Conservation (phyloP, 2,329 filamentous ascomycete species). For the Allantophomopsis cytisporea region DNA sequence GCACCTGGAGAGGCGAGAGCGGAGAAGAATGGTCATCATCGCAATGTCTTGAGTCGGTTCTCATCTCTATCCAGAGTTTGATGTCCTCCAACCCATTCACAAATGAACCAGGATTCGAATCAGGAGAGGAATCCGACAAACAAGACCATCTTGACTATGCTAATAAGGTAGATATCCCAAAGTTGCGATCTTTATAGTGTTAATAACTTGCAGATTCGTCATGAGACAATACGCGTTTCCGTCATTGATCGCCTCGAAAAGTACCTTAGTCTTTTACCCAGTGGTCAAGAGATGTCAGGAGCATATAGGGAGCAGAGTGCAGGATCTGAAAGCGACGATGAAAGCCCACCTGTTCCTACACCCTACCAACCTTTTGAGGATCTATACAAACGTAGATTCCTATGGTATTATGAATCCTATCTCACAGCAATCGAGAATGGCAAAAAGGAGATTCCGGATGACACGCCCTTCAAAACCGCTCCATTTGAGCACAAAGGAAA, state of each 20-base stretch:
- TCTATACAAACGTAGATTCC: conserved; percentile 76
- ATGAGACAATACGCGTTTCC: conserved; percentile 78
- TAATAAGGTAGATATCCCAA: conserved; percentile 45
- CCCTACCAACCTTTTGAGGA: conserved; percentile 82
- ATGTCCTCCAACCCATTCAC: conserved; percentile 92
- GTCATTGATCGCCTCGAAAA: conserved; percentile 77
- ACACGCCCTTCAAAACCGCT: conserved; percentile 61
- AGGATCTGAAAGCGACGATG: too few species aligned
- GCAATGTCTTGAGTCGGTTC: conserved; percentile 84
- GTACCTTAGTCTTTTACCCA: conserved; percentile 34
- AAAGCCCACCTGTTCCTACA: too few species aligned
- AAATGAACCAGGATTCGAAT: conserved; percentile 90
- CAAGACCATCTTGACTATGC: conserved; percentile 63
- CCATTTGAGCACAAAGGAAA: conserved; percentile 74
- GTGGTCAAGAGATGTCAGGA: too few species aligned
- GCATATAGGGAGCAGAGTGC: too few species aligned
- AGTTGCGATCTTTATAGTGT: background rate
- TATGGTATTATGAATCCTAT: conserved; percentile 95
- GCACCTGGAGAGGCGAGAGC: conserved; percentile 83
- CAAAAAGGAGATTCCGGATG: conserved; percentile 46
- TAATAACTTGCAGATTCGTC: conserved; percentile 52
- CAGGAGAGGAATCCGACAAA: conserved; percentile 57
- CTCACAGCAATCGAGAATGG: conserved; percentile 56
- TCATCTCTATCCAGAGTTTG: conserved; percentile 91
- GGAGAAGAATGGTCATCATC: conserved; percentile 96